Evolutionary conservation across 208 protist genomes (phyloP), one percentile per base, ranked within the genome.

Genomic region (Acanthamoeba castellanii): DNA sequence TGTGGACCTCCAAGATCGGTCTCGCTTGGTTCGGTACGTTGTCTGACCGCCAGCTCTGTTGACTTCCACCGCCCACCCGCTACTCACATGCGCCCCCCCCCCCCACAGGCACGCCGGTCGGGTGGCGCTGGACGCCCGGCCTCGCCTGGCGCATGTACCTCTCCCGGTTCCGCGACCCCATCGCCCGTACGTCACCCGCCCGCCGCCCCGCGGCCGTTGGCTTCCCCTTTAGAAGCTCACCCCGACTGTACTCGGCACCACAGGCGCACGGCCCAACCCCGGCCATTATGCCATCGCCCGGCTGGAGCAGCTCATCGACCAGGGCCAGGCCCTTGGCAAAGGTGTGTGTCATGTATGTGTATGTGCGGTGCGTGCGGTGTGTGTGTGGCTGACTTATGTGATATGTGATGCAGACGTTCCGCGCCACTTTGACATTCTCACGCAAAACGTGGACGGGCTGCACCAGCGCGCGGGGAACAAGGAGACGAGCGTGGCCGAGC

Each of bases 401-500:
- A 68, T 64, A 11, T 5, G 20, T 61, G 16, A 1, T 13, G 57
- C 50, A 34, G 59, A 91, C 34, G 50, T 72, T n/a, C 84, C 84
- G 27, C 61, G 32, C 5, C 16, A 27, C 68, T 93, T 93, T 27
- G 22, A 37, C 42, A 81, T 93, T 1, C 37, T 93, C 37, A 93
- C 89, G 25, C 89, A 93, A n/a, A 93, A 93, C 52, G 89, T 93
- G 89, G 89, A 93, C 25, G 89, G 89, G 0, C 68, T 93, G 42
- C 89, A 93, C 64, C 89, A 93, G 81, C 89, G 89, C 18, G 89
- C 89, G 9, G 89, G 84, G 5, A 91, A 66, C 59, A 91, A 47
- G 55, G 25, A 91, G 7, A 50, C 72, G 20, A 61, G 50, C 32
- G 84, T 91, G 18, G 50, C 37, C 27, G 89, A 93, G 68, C 68